Percentiles rank a stretch among this genome's conserved stretches.
These are phyloP conservation scores for Cocos nucifera DNA, from an alignment of 176 grass and related monocot species.

Conservation along the genomic window DNA sequence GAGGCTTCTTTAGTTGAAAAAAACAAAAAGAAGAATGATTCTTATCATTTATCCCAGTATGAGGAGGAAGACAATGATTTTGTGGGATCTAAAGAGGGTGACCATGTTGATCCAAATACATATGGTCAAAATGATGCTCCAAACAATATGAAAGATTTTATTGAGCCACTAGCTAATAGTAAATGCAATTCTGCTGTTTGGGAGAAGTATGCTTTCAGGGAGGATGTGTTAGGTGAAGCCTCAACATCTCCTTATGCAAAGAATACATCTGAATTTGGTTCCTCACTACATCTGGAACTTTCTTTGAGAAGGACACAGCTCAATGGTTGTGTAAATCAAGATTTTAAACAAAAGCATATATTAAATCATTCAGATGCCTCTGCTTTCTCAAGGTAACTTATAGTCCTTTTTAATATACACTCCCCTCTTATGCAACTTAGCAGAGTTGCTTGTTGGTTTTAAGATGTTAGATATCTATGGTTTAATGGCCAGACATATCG, in stretches of 20 bases:
- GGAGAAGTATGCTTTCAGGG: conserved; percentile 21
- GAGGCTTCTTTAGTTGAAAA: conserved; percentile 22
- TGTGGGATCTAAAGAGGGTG: conserved; percentile 8
- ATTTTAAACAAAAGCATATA: conserved; percentile 45
- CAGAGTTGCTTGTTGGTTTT: too few species aligned
- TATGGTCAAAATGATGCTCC: not conserved
- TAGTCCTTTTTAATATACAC: too few species aligned
- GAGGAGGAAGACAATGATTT: conserved; percentile 25
- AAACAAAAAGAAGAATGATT: conserved; percentile 21
- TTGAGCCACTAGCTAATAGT: conserved; percentile 21
- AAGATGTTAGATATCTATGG: too few species aligned
- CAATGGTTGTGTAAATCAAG: conserved; percentile 30
- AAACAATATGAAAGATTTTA: conserved; percentile 33
- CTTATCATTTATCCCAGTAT: conserved; percentile 23
- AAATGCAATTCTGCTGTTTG: conserved; percentile 32
- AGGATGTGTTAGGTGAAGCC: conserved; percentile 31
- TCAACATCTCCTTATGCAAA: conserved; percentile 27
- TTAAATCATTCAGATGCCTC: conserved; percentile 87
- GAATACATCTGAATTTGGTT: conserved; percentile 32
- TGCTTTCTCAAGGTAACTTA: conserved; percentile 64
- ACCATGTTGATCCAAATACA: conserved; percentile 31
- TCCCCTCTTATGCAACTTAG: too few species aligned
- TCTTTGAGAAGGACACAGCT: conserved; percentile 25
- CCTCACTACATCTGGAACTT: conserved; percentile 28
- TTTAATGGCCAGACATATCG: too few species aligned